Evolutionary conservation across 495 filamentous ascomycete species (phyloP).

Genomic region (Elasticomyces elasticus): DNA sequence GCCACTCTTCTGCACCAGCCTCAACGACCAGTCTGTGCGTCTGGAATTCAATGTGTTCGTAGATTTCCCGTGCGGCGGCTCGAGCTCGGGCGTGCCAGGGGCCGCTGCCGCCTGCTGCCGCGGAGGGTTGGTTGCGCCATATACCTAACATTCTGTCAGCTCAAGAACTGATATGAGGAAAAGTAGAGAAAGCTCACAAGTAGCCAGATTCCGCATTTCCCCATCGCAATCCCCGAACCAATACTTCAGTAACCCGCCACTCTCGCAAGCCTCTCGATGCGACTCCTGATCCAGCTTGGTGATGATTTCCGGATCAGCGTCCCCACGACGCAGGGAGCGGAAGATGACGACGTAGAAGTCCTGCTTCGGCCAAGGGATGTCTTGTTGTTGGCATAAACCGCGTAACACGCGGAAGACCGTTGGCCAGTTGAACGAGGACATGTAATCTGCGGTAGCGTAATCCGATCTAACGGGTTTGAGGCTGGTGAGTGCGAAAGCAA

Average conservation of each 20-base stretch:
- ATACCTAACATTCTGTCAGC: slow-evolving; percentile 20
- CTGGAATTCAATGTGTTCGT: slow-evolving; percentile 26
- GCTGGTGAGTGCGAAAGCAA: slow-evolving; percentile 59
- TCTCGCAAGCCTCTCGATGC: slow-evolving; percentile 64
- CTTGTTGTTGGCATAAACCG: slow-evolving; percentile 33
- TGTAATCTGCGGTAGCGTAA: slow-evolving; percentile 69
- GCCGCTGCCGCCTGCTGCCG: slow-evolving; percentile 24
- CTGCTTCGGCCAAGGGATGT: slow-evolving; percentile 51
- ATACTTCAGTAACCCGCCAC: slow-evolving; percentile 72
- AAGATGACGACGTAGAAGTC: slow-evolving; percentile 78
- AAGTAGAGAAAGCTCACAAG: slow-evolving; percentile 28
- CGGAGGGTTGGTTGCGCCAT: slow-evolving; percentile 25
- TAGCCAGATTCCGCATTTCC: slow-evolving; percentile 28
- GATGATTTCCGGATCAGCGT: slow-evolving; percentile 51
- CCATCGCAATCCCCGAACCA: slow-evolving; percentile 25
- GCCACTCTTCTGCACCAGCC: slow-evolving; percentile 21
- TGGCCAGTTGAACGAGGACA: slow-evolving; percentile 68
- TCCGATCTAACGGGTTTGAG: slow-evolving; percentile 52
- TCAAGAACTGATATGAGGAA: neutral
- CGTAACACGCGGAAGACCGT: slow-evolving; percentile 48
- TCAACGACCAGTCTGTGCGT: slow-evolving; percentile 27
- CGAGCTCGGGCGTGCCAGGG: slow-evolving; percentile 30
- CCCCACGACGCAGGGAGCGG: slow-evolving; percentile 55
- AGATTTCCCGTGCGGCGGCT: slow-evolving; percentile 24
- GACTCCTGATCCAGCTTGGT: slow-evolving; percentile 60